Base-by-base conservation (phyloP, 2,329 filamentous ascomycete genomes). In the Diaporthe sp. region DNA sequence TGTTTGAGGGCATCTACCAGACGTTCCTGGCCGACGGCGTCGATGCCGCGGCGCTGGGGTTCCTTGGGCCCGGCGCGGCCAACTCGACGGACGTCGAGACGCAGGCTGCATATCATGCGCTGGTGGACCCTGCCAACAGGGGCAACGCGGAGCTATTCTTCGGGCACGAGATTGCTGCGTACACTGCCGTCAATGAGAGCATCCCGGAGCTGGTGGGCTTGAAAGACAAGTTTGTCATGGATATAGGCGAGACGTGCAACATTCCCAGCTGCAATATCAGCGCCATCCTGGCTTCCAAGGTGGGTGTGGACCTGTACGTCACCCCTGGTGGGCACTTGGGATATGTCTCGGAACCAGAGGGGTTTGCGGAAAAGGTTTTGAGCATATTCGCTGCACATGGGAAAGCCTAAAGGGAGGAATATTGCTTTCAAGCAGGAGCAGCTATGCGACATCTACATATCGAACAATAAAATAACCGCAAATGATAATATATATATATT, bases 71-170 rank as follows among this genome's bases (percentile, higher is more conserved):
- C 7, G 31, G 31, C 5, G 44, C 62, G 28, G 62, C 62, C 1
- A 68, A 51, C 44, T 51, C 62, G 62, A 68, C 44, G 3, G 44
- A 68, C 28, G 44, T 68, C 12, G 62, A 68, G 62, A 53, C 44
- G 17, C 62, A 25, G 46, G 44, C 62, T 25, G 62, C 62, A 2
- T 68, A 51, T 25, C 62, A 53, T 39, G 46, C 62, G 12, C 31
- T 68, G 31, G 44, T 15, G 22, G 44, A 53, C 62, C 62, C 62
- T 51, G 44, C 28, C 4, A 67, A 51, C 5, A 67, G 31, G 28
- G 19, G 1, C 28, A 67, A 67, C 15, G 44, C 62, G 19, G 62
- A 67, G 62, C 44, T 67, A 0, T 67, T 67, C 28, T 67, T 37
- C 5, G 62, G 62, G 28, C 28, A 37, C 37, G 62, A 67, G 28